A percentile compares a stretch with the other conserved stretches of the same genome.
Evolutionary conservation across 2,329 filamentous ascomycete species (phyloP).

Genomic region (Calonectria pseudoturangicola): DNA sequence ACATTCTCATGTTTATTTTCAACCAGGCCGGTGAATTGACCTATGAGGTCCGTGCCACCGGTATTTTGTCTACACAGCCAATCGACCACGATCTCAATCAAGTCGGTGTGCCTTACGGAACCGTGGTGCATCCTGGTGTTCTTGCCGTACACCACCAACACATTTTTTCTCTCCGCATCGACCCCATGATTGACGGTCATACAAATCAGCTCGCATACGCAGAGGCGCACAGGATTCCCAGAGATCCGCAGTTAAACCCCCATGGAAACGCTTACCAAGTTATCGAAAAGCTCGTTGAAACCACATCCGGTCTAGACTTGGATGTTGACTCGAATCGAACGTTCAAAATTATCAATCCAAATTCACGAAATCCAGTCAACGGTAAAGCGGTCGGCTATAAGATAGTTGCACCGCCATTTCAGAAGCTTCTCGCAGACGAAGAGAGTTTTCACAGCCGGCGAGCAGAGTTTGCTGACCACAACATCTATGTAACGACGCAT

Average conservation of each 20-base stretch:
- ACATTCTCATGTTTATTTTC: slow-evolving; percentile 63
- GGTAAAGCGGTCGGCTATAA: slow-evolving; percentile 71
- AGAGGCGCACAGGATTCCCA: slow-evolving; percentile 33
- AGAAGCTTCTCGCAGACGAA: slow-evolving; percentile 68
- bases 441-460: slow-evolving; percentile 64
- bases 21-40: slow-evolving; percentile 67
- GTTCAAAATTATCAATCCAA: slow-evolving; percentile 62
- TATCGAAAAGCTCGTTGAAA: slow-evolving; percentile 65
- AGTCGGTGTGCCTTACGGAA: slow-evolving; percentile 66
- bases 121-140: slow-evolving; percentile 74
- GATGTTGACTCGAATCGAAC: slow-evolving; percentile 66
- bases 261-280: slow-evolving; percentile 65
- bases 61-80: slow-evolving; percentile 63
- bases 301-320: slow-evolving; percentile 65
- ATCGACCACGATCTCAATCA: slow-evolving; percentile 56
- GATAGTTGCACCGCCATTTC: slow-evolving; percentile 66
- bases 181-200: slow-evolving; percentile 75
- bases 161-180: slow-evolving; percentile 76
- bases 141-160: slow-evolving; percentile 80
- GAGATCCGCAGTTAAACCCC: slow-evolving; percentile 66
- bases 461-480: slow-evolving; percentile 68
- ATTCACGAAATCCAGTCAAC: slow-evolving; percentile 44
- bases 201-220: slow-evolving; percentile 60
- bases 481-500: slow-evolving; percentile 70
- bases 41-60: slow-evolving; percentile 56